Evolutionary conservation across 2,329 filamentous ascomycete genomes (phyloP).

Genomic region (Colletotrichum plurivorum): DNA sequence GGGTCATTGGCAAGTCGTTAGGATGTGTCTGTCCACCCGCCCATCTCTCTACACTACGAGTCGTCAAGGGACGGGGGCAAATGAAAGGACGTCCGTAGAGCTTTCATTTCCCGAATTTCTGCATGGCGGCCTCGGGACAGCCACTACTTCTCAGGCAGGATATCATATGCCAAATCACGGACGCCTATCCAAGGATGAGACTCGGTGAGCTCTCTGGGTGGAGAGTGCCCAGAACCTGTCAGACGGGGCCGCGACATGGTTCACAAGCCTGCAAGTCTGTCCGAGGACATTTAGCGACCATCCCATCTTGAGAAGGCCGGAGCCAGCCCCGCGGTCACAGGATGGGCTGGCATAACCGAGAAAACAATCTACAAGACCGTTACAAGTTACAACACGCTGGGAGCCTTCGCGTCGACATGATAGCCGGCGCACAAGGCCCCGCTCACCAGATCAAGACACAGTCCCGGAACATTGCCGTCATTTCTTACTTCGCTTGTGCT

Average conservation of each 20-base stretch:
- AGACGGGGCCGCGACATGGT: not conserved
- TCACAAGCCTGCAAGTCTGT: not conserved
- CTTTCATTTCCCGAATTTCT: not conserved
- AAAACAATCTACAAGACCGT: not conserved
- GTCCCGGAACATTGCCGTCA: conserved; percentile 1
- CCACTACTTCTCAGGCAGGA: not conserved
- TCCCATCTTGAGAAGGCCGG: conserved; percentile 18
- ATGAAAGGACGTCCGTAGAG: not conserved
- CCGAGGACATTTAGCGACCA: conserved; percentile 3
- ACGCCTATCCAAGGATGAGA: not conserved
- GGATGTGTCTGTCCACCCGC: too few species aligned
- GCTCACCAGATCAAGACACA: conserved; percentile 7
- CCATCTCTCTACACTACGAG: too few species aligned
- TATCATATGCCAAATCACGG: not conserved
- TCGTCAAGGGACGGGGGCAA: not conserved
- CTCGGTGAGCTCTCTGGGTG: conserved; percentile 6
- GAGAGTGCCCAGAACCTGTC: conserved; percentile 1
- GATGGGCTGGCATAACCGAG: not conserved
- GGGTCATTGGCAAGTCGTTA: not conserved
- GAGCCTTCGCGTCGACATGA: conserved; percentile 1
- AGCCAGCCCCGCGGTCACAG: not conserved
- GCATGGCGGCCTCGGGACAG: not conserved
- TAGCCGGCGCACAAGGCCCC: conserved; percentile 1
- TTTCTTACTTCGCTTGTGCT: conserved; percentile 1
- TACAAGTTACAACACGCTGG: not conserved